Percentiles rank a stretch among this genome's conserved stretches.
These are phyloP conservation scores for Plenodomus biglobosus DNA, from an alignment of 2,329 filamentous ascomycete genomes.

Conservation along the genomic window DNA sequence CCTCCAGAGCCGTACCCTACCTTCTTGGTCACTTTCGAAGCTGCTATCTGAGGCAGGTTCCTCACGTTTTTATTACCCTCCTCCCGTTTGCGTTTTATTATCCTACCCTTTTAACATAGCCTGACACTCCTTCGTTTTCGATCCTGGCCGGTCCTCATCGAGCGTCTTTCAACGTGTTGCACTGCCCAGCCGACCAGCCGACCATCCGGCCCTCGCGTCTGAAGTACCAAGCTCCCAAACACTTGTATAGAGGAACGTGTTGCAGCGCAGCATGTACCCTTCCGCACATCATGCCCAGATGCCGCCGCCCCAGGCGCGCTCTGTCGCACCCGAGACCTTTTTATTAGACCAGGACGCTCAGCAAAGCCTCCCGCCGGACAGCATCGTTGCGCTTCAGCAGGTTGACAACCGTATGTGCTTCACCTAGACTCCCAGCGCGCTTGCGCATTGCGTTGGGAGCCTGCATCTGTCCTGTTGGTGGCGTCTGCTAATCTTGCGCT, in stretches of 20 bases:
- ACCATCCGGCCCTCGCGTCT: conserved; percentile 27
- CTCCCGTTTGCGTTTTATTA: conserved; percentile 38
- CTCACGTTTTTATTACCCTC: conserved; percentile 12
- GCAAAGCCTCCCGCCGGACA: conserved; percentile 92
- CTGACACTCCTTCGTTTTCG: conserved; percentile 41
- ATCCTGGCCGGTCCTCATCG: conserved; percentile 43
- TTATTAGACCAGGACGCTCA: conserved; percentile 97
- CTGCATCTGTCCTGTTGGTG: conserved; percentile 1
- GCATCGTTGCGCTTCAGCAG: conserved; percentile 94
- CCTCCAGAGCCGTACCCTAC: conserved; percentile 36
- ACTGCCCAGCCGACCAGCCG: conserved; percentile 5
- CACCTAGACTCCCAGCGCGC: conserved; percentile 6
- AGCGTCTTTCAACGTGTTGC: conserved; percentile 36
- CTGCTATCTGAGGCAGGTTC: conserved; percentile 44
- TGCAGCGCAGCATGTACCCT: conserved; percentile 52
- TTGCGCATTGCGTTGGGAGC: conserved; percentile 16
- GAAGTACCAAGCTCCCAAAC: conserved; percentile 33
- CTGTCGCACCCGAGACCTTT: conserved; percentile 90
- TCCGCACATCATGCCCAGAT: conserved; percentile 69
- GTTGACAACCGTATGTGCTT: conserved; percentile 85
- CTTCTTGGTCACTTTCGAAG: conserved; percentile 39
- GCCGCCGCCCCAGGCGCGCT: conserved; percentile 73
- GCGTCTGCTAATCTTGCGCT: conserved; percentile 32
- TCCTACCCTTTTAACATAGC: conserved; percentile 36
- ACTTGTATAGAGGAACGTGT: conserved; percentile 36